Evolutionary conservation across 2,329 filamentous ascomycete species (phyloP).

Genomic region (Myriosclerotinia curreyana): DNA sequence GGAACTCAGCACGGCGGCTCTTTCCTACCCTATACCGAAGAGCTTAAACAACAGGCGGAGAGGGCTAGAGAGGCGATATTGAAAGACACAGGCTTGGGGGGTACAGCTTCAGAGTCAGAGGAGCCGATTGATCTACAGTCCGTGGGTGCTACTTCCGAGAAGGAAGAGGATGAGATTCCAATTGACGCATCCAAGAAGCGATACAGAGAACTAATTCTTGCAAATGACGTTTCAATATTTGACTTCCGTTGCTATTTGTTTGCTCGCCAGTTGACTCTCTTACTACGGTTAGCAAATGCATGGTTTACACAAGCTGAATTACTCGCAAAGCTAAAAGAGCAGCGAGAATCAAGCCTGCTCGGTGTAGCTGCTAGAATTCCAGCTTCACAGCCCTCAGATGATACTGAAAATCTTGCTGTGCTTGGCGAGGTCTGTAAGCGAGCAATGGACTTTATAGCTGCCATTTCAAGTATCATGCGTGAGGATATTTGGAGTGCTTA

Average conservation of each 20-base stretch:
- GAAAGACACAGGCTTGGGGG: conserved; percentile 41
- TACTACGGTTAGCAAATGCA: conserved; percentile 79
- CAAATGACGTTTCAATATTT: conserved; percentile 93
- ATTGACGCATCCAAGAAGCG: conserved; percentile 68
- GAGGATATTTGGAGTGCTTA: conserved; percentile 70
- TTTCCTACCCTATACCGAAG: conserved; percentile 69
- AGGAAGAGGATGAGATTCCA: conserved; percentile 54
- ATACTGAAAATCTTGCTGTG: conserved; percentile 70
- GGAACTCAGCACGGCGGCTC: conserved; percentile 67
- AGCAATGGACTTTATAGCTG: conserved; percentile 78
- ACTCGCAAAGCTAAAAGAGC: conserved; percentile 58
- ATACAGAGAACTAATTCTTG: conserved; percentile 87
- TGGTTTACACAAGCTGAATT: conserved; percentile 61
- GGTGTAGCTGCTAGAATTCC: conserved; percentile 54
- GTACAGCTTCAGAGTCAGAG: conserved; percentile 38
- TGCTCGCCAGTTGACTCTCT: conserved; percentile 76
- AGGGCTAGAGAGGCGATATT: conserved; percentile 47
- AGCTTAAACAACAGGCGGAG: conserved; percentile 61
- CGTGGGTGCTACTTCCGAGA: conserved; percentile 38
- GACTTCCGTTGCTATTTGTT: conserved; percentile 96
- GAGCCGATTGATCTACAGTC: conserved; percentile 53
- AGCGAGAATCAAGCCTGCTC: conserved; percentile 56
- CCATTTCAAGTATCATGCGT: conserved; percentile 74
- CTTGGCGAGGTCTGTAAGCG: conserved; percentile 85
- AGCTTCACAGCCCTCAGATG: conserved; percentile 50